Evolutionary conservation across 257 asterid genomes (phyloP).

Genomic region (Galeopsis tetrahit): DNA sequence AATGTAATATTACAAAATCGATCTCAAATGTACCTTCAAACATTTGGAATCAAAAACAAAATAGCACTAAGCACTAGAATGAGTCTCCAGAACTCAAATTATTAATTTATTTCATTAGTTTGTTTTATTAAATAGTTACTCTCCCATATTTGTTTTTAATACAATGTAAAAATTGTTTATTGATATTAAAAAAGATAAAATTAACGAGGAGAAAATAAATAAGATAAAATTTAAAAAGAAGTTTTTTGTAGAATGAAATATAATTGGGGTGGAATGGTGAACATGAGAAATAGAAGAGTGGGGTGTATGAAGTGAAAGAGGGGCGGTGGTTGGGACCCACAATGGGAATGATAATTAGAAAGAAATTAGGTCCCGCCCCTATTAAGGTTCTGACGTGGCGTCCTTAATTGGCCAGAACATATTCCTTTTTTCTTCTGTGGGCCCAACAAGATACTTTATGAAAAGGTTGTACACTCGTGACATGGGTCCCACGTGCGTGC

Average conservation of each 20-base stretch:
- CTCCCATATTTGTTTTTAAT: no score
- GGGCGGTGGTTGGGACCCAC: conserved; percentile 39
- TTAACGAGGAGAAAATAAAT: no score
- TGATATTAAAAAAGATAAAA: no score
- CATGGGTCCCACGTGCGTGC: conserved; percentile 43
- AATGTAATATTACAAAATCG: not conserved
- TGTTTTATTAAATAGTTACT: no score
- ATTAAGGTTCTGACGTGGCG: conserved; percentile 29
- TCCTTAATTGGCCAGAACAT: not conserved
- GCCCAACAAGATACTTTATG: conserved; percentile 45
- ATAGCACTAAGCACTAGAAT: not conserved
- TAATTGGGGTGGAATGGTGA: no score
- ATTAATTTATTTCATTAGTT: no score
- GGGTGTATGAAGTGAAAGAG: conserved; percentile 1
- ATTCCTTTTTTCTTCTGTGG: conserved; percentile 26
- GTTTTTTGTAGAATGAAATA: no score
- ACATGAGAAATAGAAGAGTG: no score
- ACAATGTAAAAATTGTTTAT: no score
- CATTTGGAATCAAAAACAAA: not conserved
- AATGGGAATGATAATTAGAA: not conserved
- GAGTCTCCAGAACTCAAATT: not conserved
- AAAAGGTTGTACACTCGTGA: conserved; percentile 40
- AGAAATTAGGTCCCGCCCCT: not conserved
- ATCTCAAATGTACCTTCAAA: not conserved
- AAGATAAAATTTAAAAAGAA: no score